phyloP scores from a whole-genome alignment of 129 eudicot genomes.

The Centrapalus pauciflorus region DNA sequence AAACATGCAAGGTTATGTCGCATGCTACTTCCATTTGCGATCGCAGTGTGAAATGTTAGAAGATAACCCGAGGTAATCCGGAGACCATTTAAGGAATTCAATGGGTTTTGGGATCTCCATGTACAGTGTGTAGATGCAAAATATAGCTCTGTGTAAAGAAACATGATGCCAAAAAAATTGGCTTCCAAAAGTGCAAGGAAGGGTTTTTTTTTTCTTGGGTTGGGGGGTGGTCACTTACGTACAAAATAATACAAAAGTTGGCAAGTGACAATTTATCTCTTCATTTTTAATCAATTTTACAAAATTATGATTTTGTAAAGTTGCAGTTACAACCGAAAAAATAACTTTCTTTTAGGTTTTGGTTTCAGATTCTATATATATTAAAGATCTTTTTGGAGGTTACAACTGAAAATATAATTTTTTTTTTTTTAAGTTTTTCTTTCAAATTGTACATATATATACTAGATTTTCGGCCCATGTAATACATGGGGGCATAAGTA shows the following conservation, averaged over 20 bases:
- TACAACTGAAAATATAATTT: too few relatives aligned
- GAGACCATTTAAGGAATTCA: too few relatives aligned
- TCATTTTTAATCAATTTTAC: too few relatives aligned
- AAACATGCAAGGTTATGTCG: background rate
- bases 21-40: background rate
- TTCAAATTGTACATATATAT: too few relatives aligned
- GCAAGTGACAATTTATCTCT: background rate
- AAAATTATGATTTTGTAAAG: background rate
- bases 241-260: background rate
- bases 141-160: constrained; percentile 5
- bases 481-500: too few relatives aligned
- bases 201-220: too few relatives aligned
- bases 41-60: background rate
- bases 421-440: too few relatives aligned
- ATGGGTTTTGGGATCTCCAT: constrained; percentile 4
- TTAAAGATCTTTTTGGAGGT: too few relatives aligned
- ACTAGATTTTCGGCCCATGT: too few relatives aligned
- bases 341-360: too few relatives aligned
- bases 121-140: constrained; percentile 26
- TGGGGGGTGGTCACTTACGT: constrained; percentile 18
- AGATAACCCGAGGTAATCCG: background rate
- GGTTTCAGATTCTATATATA: too few relatives aligned
- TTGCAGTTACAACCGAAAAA: too few relatives aligned
- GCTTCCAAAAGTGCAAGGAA: background rate
- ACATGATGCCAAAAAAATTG: constrained; percentile 14